Conservation (phyloP, 306 rosid genomes). For the Cucumis cinereus region DNA sequence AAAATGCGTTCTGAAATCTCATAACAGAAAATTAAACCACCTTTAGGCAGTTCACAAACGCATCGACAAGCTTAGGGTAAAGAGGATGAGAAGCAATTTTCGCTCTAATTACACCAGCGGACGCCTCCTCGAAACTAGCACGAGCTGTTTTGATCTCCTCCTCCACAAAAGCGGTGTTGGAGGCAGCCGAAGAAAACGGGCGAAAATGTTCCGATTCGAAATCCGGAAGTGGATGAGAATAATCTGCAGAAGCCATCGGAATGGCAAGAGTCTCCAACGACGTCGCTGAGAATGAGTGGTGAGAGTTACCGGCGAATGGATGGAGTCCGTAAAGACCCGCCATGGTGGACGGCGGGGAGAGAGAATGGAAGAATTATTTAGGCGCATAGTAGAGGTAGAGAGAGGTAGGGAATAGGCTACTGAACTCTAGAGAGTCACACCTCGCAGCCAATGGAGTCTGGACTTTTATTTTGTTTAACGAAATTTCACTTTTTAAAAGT, state of each 20-base stretch:
- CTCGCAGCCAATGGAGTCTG: background rate
- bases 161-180: slow-evolving; percentile 20
- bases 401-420: background rate
- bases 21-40: slow-evolving; percentile 12
- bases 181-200: slow-evolving; percentile 16
- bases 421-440: no score
- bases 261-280: background rate
- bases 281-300: slow-evolving; percentile 17
- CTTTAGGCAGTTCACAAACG: slow-evolving; percentile 69
- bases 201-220: slow-evolving; percentile 19
- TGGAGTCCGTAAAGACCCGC: slow-evolving; percentile 29
- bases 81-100: slow-evolving; percentile 71
- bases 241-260: slow-evolving; percentile 3
- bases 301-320: slow-evolving; percentile 6
- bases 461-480: background rate
- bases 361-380: background rate
- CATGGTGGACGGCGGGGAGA: slow-evolving; percentile 14
- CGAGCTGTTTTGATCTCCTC: slow-evolving; percentile 15
- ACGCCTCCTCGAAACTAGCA: slow-evolving; percentile 12
- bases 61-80: slow-evolving; percentile 50
- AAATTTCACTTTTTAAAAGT: no score
- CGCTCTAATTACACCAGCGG: slow-evolving; percentile 18
- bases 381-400: background rate
- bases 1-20: background rate
- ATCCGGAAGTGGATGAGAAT: slow-evolving; percentile 2